phyloP scores from a whole-genome alignment of 2,329 filamentous ascomycete genomes.

The Pestalotiopsis sp. region DNA sequence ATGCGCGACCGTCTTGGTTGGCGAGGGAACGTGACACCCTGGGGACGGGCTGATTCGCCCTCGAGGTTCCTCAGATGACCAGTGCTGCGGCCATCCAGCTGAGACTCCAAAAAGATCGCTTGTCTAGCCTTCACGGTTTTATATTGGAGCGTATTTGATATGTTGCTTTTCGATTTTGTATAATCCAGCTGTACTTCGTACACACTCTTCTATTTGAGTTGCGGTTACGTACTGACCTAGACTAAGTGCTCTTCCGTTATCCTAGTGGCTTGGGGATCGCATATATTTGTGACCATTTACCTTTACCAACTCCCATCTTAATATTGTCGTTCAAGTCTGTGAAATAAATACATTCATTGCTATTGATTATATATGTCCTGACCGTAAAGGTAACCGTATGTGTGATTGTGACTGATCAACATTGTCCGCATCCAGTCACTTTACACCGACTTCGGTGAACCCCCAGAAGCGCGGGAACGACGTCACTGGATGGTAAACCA shows the following conservation, averaged over 20 bases:
- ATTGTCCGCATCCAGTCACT: neutral
- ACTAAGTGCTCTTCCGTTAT: no score
- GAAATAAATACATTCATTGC: no score
- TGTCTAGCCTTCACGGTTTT: neutral
- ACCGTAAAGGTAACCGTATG: no score
- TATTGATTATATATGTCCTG: no score
- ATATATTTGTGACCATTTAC: no score
- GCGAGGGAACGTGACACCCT: constrained; percentile 25
- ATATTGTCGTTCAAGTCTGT: no score
- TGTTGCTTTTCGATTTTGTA: neutral
- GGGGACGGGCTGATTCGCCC: constrained; percentile 21
- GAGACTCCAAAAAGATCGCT: neutral
- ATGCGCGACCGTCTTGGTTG: constrained; percentile 18
- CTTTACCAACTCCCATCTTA: no score
- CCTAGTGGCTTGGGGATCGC: no score
- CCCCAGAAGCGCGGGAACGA: neutral
- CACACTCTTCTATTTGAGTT: no score
- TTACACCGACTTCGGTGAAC: neutral
- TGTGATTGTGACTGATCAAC: neutral
- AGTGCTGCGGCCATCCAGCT: neutral
- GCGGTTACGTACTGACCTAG: no score
- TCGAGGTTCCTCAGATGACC: constrained; percentile 21
- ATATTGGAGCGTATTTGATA: neutral
- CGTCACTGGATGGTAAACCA: constrained; percentile 8
- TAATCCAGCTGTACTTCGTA: no score